Evolutionary conservation across 2,329 filamentous ascomycete genomes (phyloP).

Genomic region (Scedosporium minutisporum): DNA sequence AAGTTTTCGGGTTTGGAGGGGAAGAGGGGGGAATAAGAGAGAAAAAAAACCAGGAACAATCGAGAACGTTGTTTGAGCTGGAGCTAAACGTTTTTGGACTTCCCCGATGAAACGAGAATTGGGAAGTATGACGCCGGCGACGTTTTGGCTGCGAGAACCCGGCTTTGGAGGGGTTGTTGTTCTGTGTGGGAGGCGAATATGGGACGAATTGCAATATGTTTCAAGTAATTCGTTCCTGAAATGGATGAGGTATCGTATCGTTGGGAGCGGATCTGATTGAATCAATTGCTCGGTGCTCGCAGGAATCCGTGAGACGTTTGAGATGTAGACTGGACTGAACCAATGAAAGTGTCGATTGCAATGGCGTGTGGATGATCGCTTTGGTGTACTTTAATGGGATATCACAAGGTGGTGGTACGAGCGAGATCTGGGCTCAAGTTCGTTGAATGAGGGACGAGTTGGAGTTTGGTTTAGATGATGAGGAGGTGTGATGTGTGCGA

Average conservation of each 20-base stretch:
- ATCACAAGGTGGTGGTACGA: too few species aligned
- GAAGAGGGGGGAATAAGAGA: not conserved
- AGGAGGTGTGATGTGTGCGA: too few species aligned
- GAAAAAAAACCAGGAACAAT: slow-evolving; percentile 1
- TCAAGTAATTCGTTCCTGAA: not conserved
- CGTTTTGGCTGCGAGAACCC: not conserved
- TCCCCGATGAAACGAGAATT: not conserved
- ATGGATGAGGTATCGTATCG: not conserved
- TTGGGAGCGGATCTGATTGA: not conserved
- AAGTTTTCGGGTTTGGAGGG: not conserved
- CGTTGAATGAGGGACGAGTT: too few species aligned
- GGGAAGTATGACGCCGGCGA: not conserved
- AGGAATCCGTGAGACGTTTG: too few species aligned
- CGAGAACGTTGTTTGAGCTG: not conserved
- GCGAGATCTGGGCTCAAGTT: too few species aligned
- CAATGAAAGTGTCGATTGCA: not conserved
- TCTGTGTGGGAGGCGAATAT: not conserved
- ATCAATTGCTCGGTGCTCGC: not conserved
- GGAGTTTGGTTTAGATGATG: too few species aligned
- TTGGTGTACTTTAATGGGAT: too few species aligned
- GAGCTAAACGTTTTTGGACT: not conserved
- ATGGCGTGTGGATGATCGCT: not conserved
- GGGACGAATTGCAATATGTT: not conserved
- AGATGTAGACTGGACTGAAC: not conserved
- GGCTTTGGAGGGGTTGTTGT: not conserved